phyloP scores from a whole-genome alignment of 768 basidiomycete genomes.

The Pleurotus tuber-regium region DNA sequence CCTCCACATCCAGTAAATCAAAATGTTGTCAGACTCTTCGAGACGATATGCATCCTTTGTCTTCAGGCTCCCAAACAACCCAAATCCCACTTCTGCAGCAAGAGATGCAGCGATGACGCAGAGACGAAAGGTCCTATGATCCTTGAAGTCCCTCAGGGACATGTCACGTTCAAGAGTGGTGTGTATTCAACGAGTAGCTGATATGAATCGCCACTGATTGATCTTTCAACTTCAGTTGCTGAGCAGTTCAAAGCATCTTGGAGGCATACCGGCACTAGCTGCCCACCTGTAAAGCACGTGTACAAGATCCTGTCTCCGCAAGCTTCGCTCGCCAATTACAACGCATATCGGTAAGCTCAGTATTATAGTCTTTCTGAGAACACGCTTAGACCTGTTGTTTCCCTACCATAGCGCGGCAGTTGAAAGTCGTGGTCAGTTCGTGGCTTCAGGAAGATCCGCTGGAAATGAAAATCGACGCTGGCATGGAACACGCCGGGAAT shows the following conservation, averaged over 20 bases:
- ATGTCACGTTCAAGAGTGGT: constrained; percentile 69
- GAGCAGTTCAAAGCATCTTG: constrained; percentile 71
- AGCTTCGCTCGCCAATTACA: constrained; percentile 50
- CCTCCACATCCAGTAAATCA: neutral
- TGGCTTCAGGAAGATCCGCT: constrained; percentile 46
- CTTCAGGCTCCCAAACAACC: constrained; percentile 50
- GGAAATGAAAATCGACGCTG: constrained; percentile 76
- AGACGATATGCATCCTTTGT: constrained; percentile 59
- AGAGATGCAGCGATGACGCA: constrained; percentile 51
- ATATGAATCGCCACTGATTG: constrained; percentile 9
- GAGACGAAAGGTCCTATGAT: constrained; percentile 54
- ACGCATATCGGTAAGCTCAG: constrained; percentile 62
- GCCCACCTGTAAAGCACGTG: constrained; percentile 56
- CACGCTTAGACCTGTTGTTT: neutral
- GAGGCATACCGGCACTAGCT: constrained; percentile 53
- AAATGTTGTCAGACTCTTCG: constrained; percentile 33
- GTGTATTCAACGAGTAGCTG: too few species aligned
- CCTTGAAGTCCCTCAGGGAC: constrained; percentile 56
- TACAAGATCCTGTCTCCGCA: constrained; percentile 62
- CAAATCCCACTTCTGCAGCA: constrained; percentile 62
- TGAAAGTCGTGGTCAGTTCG: constrained; percentile 61
- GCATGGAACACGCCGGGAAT: constrained; percentile 70
- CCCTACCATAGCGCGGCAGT: constrained; percentile 41
- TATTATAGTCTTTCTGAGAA: neutral
- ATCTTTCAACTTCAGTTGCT: constrained; percentile 35